Evolutionary conservation across 768 basidiomycete genomes (phyloP), one percentile per base, ranked within the genome.

Genomic region (Lactifluus hygrophoroides): DNA sequence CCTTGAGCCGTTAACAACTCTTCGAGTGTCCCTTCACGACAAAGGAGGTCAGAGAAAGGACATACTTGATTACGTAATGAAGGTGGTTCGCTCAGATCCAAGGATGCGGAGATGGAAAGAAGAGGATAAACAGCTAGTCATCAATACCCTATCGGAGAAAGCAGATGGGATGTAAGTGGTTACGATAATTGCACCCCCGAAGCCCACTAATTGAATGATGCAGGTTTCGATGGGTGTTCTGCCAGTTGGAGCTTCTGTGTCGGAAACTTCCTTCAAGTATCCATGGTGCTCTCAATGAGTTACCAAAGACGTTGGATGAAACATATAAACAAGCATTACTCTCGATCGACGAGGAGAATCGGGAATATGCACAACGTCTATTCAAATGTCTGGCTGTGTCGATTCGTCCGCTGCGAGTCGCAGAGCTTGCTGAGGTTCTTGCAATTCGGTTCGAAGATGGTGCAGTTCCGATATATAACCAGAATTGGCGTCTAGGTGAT

Each of bases 151-250:
- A 13, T 45, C 44, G 11, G 23, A 45, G 25, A 6, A 25, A 45
- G 44, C 44, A 8, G 21, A 45, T 10, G 44, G 44, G 9, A 45
- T 45, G 44, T 45, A 13, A 25, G 44, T 13, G 21, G 25, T 45
- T 14, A n/a, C n/a, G n/a, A n/a, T 45, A 10, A 27, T 5, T 8
- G 21, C 25, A 45, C 25, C 43, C 25, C 23, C 1, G 11, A 45
- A 4, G 7, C 1, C 13, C n/a, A 23, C 25, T 52, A 2, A 42
- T 17, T 21, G 51, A 10, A 2, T 30, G 17, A 38, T 2, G 14
- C 28, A 52, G 51, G 51, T 52, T 52, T 28, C 37, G 51, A 14
- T 52, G 40, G 37, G 51, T 52, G 25, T 52, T 11, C 19, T 52
- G 51, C 25, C 51, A 52, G 17, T 8, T 52, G 38, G 40, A 52